Percentiles rank a stretch among this genome's conserved stretches.
Evolutionary conservation across 108 stramenopile species (phyloP).

Genomic region (Mayamaea pseudoterrestris): DNA sequence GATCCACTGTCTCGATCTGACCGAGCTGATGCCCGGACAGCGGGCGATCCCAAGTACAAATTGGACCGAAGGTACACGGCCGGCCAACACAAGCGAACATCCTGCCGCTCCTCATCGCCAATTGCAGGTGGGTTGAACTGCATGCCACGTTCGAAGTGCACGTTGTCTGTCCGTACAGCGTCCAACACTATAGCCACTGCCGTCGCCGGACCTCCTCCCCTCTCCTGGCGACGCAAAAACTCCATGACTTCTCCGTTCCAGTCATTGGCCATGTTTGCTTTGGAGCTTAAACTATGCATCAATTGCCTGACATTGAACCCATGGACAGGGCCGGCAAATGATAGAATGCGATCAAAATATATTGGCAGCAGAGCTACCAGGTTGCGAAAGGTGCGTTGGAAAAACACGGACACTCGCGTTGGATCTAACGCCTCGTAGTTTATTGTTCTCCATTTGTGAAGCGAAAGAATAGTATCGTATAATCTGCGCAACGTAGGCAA

Average conservation of each 20-base stretch:
- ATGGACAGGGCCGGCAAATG: background rate
- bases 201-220: background rate
- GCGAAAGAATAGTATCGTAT: background rate
- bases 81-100: background rate
- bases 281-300: no score
- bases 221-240: constrained; percentile 2
- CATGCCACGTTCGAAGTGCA: background rate
- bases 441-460: background rate
- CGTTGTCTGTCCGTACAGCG: background rate
- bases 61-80: background rate
- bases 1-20: background rate
- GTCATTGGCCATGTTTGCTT: background rate
- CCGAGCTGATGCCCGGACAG: background rate
- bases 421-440: background rate
- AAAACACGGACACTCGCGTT: background rate
- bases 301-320: background rate
- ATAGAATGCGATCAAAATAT: constrained; percentile 1
- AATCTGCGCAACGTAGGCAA: background rate
- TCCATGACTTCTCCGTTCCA: background rate
- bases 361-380: background rate
- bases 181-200: constrained; percentile 2
- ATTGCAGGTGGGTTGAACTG: no score
- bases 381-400: background rate
- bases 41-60: background rate
- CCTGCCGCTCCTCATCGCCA: no score